phyloP scores from a whole-genome alignment of 768 basidiomycete species.

The Cystofilobasidium macerans region DNA sequence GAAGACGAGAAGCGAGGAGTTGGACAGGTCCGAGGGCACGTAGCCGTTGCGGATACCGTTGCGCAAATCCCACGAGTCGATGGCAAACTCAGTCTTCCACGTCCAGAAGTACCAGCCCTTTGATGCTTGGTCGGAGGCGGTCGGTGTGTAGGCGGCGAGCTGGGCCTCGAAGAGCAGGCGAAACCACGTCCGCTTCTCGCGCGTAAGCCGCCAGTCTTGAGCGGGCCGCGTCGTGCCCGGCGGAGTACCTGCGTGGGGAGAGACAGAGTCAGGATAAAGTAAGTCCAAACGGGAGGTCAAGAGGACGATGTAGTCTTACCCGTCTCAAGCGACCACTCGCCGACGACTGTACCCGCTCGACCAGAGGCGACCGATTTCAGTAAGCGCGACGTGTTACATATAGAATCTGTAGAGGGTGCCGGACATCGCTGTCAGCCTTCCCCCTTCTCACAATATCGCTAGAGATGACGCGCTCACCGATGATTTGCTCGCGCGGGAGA shows the following conservation, averaged over 20 bases:
- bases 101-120: conserved; percentile 38
- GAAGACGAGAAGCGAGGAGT: conserved; percentile 32
- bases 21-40: conserved; percentile 35
- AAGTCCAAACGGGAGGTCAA: background rate
- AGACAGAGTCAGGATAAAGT: background rate
- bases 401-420: background rate
- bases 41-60: conserved; percentile 32
- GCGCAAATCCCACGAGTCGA: conserved; percentile 30
- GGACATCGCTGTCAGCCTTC: too few species aligned
- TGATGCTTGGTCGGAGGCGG: conserved; percentile 28
- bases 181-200: conserved; percentile 36
- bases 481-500: conserved; percentile 32
- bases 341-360: conserved; percentile 29
- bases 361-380: conserved; percentile 19
- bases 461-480: conserved; percentile 15
- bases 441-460: too few species aligned
- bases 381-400: conserved; percentile 19
- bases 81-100: conserved; percentile 25
- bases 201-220: conserved; percentile 20
- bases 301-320: conserved; percentile 25
- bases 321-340: conserved; percentile 38
- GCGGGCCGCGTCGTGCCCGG: conserved; percentile 2
- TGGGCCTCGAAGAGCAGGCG: conserved; percentile 37
- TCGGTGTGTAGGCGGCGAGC: conserved; percentile 33
- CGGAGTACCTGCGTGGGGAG: conserved; percentile 20